Evolutionary conservation across 2,329 filamentous ascomycete genomes (phyloP).

Genomic region (Diaporthe sp.): DNA sequence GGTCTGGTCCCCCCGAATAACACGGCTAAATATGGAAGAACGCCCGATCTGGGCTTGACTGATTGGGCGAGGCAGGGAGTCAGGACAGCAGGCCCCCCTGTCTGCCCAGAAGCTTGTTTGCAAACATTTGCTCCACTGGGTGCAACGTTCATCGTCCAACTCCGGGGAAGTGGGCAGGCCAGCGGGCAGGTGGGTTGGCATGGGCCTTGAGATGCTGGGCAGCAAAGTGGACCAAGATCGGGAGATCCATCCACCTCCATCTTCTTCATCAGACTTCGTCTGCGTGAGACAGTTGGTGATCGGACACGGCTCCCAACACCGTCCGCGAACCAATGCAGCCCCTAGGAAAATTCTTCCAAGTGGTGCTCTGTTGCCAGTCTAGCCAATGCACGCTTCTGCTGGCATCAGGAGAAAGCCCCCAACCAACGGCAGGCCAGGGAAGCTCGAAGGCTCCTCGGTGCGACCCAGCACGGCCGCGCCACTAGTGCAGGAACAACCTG

Average conservation of each 20-base stretch:
- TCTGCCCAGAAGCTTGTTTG: constrained; percentile 30
- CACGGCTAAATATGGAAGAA: constrained; percentile 22
- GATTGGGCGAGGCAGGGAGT: neutral
- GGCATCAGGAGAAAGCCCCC: constrained; percentile 6
- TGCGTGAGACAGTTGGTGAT: neutral
- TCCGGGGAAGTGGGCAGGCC: constrained; percentile 25
- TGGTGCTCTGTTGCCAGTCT: neutral
- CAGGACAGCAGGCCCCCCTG: neutral
- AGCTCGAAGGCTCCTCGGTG: neutral
- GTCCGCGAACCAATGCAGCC: constrained; percentile 10
- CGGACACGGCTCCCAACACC: constrained; percentile 1
- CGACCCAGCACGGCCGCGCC: constrained; percentile 15
- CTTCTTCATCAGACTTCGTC: neutral
- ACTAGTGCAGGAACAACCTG: constrained; percentile 30
- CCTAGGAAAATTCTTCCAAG: constrained; percentile 15
- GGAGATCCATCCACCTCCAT: neutral
- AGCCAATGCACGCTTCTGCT: constrained; percentile 12
- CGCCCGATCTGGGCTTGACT: constrained; percentile 6
- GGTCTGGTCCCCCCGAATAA: neutral
- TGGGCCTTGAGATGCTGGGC: neutral
- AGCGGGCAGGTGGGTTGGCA: neutral
- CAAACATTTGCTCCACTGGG: constrained; percentile 20
- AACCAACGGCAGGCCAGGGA: constrained; percentile 1
- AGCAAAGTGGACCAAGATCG: neutral
- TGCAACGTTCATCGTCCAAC: constrained; percentile 25